phyloP scores from a whole-genome alignment of 2,329 filamentous ascomycete genomes.

The Penicillium sp. region DNA sequence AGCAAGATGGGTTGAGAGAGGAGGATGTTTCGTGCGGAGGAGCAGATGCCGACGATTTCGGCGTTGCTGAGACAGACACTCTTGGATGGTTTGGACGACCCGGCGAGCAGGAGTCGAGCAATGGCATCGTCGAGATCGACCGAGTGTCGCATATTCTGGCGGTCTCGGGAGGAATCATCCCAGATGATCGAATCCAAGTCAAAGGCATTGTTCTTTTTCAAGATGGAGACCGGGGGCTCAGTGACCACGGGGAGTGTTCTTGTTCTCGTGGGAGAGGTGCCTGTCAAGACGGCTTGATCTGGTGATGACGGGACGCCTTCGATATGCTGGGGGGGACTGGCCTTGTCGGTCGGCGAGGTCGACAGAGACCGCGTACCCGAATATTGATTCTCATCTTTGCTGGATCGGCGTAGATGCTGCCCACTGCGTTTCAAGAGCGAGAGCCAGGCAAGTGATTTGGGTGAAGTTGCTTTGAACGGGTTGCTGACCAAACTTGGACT shows the following conservation, averaged over 20 bases:
- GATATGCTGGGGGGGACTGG: background rate
- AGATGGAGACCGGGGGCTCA: conserved; percentile 2
- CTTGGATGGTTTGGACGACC: background rate
- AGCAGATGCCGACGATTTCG: conserved; percentile 1
- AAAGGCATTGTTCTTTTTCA: conserved; percentile 6
- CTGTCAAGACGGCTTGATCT: background rate
- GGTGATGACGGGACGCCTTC: background rate
- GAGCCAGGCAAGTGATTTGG: background rate
- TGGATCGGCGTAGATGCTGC: conserved; percentile 4
- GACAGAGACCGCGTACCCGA: background rate
- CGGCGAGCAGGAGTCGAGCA: background rate
- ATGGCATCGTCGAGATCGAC: conserved; percentile 1
- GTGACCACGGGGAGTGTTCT: background rate
- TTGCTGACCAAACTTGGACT: background rate
- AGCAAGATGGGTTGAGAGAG: conserved; percentile 1
- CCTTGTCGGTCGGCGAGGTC: background rate
- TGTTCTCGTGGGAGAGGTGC: background rate
- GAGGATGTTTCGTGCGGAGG: background rate
- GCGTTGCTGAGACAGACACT: conserved; percentile 1
- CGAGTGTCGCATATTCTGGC: conserved; percentile 12
- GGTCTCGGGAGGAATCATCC: conserved; percentile 7
- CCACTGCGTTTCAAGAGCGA: conserved; percentile 3
- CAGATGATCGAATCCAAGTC: conserved; percentile 9
- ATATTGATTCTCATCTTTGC: background rate
- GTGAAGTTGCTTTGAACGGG: background rate